These are phyloP conservation scores for Penicillium sp. DNA, from an alignment of 2,329 filamentous ascomycete genomes.

Conservation along the genomic window DNA sequence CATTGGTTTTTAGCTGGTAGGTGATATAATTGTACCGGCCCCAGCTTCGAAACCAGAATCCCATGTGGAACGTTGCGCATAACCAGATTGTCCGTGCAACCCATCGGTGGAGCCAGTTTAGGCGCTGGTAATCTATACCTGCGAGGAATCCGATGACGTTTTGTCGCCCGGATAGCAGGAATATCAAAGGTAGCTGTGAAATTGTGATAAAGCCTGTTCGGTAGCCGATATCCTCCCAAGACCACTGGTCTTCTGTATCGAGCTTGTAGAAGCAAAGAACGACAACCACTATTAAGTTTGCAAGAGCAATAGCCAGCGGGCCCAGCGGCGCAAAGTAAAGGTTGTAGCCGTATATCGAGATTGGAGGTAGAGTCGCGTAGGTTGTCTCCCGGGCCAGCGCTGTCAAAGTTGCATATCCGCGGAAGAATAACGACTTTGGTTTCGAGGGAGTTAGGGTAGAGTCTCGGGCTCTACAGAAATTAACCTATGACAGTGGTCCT, in stretches of 20 bases:
- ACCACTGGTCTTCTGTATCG: conserved; percentile 54
- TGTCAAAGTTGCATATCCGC: conserved; percentile 57
- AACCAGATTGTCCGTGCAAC: conserved; percentile 57
- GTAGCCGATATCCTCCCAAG: conserved; percentile 63
- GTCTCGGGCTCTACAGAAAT: conserved; percentile 49
- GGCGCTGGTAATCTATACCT: conserved; percentile 54
- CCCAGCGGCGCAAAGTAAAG: conserved; percentile 48
- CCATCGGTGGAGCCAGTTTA: conserved; percentile 61
- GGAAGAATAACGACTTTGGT: conserved; percentile 56
- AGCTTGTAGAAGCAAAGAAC: conserved; percentile 62
- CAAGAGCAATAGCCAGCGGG: conserved; percentile 38
- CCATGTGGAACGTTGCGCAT: conserved; percentile 59
- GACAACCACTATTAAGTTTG: conserved; percentile 57
- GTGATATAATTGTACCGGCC: conserved; percentile 55
- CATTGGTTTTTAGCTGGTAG: conserved; percentile 54
- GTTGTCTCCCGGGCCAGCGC: conserved; percentile 60
- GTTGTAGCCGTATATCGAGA: conserved; percentile 38
- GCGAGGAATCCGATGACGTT: conserved; percentile 57
- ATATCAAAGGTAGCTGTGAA: conserved; percentile 60
- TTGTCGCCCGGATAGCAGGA: conserved; percentile 60
- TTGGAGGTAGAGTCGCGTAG: conserved; percentile 49
- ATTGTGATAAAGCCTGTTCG: conserved; percentile 59
- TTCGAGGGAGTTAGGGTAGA: conserved; percentile 54
- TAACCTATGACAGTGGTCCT: neutral
- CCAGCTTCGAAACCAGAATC: conserved; percentile 61